Percentiles rank a stretch among this genome's conserved stretches.
Conservation (phyloP, 2,329 filamentous ascomycete genomes). For the Botrytis deweyae region DNA sequence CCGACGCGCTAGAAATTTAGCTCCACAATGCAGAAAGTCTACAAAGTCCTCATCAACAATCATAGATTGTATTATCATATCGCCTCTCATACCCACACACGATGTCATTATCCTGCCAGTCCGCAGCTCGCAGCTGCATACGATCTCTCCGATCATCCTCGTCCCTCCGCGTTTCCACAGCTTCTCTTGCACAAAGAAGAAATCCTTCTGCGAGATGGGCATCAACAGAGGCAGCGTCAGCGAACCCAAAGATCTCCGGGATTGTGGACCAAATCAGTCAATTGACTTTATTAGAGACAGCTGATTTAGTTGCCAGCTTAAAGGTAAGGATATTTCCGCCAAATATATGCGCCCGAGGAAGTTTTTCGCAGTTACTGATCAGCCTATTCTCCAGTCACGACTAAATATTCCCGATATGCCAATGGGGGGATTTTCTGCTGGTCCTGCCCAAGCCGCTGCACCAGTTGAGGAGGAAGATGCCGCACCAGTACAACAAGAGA, state of each 20-base stretch:
- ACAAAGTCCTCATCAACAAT: constrained; percentile 30
- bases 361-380: constrained; percentile 25
- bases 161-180: constrained; percentile 48
- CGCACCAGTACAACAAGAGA: constrained; percentile 88
- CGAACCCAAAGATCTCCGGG: constrained; percentile 85
- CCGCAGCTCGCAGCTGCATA: constrained; percentile 63
- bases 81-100: constrained; percentile 38
- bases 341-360: neutral
- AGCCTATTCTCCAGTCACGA: constrained; percentile 62
- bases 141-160: constrained; percentile 56
- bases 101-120: constrained; percentile 64
- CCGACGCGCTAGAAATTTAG: constrained; percentile 26
- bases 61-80: constrained; percentile 19
- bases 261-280: constrained; percentile 99
- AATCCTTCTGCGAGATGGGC: constrained; percentile 69
- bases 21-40: constrained; percentile 22
- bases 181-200: constrained; percentile 48
- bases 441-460: constrained; percentile 56
- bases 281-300: constrained; percentile 96
- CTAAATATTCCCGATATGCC: constrained; percentile 98
- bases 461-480: constrained; percentile 81
- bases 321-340: constrained; percentile 64
- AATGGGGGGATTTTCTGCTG: constrained; percentile 81
- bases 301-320: constrained; percentile 88
- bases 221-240: constrained; percentile 70